Evolutionary conservation across 805 yeast genomes (phyloP).

Genomic region (Yarrowia yakushimensis): DNA sequence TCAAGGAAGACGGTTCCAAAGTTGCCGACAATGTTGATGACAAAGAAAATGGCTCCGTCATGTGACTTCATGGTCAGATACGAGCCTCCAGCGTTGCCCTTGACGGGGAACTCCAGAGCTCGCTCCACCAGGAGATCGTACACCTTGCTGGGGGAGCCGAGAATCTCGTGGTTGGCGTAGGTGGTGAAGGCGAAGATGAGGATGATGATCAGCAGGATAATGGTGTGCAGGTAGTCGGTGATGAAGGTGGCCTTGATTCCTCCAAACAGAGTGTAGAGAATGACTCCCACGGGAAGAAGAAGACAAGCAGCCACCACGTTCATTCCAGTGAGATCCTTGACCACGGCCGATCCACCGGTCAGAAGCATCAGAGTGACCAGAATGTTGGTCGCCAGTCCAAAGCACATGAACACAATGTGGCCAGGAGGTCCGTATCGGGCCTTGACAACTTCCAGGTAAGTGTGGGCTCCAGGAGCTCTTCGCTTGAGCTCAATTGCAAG

Average conservation of each 20-base stretch:
- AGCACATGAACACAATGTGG: constrained; percentile 59
- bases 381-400: constrained; percentile 83
- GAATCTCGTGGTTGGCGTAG: constrained; percentile 58
- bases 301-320: constrained; percentile 76
- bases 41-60: constrained; percentile 84
- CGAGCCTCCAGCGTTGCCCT: constrained; percentile 81
- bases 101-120: constrained; percentile 57
- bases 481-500: constrained; percentile 85
- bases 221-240: constrained; percentile 77
- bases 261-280: constrained; percentile 71
- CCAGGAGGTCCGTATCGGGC: constrained; percentile 74
- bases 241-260: constrained; percentile 80
- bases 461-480: constrained; percentile 88
- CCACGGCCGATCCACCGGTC: constrained; percentile 86
- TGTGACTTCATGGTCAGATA: constrained; percentile 83
- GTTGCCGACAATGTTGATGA: constrained; percentile 82
- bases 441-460: constrained; percentile 79
- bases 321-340: constrained; percentile 77
- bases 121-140: constrained; percentile 64
- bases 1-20: constrained; percentile 86
- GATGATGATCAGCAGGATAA: constrained; percentile 72
- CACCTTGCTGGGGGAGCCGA: constrained; percentile 81
- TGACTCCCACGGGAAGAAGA: constrained; percentile 75
- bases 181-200: constrained; percentile 77
- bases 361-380: constrained; percentile 89